Evolutionary conservation across 148 eudicot species (phyloP).

Genomic region (Rhododendron mucronatum): DNA sequence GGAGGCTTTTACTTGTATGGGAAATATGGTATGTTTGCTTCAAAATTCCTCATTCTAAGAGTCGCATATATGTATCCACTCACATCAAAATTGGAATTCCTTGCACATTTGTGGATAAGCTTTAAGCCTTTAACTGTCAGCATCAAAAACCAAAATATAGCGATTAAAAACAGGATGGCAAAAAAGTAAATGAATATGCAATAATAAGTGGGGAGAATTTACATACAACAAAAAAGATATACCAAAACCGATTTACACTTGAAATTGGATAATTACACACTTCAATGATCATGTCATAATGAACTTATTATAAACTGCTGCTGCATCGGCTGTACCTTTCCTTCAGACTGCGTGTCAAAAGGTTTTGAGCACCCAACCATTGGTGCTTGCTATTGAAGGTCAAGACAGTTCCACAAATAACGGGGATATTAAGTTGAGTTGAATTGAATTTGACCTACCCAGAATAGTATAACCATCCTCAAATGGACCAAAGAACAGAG

Average conservation of each 20-base stretch:
- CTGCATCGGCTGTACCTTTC: neutral
- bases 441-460: neutral
- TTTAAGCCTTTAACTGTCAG: neutral
- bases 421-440: neutral
- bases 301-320: neutral
- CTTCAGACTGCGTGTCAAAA: neutral
- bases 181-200: neutral
- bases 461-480: neutral
- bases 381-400: neutral
- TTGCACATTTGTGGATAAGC: neutral
- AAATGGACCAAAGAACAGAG: conserved; percentile 21
- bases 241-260: neutral
- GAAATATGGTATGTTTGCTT: neutral
- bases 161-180: neutral
- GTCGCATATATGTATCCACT: neutral
- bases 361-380: neutral
- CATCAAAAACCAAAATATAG: neutral
- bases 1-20: neutral
- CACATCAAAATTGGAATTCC: neutral
- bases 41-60: neutral
- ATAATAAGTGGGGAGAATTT: neutral
- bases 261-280: neutral
- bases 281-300: neutral
- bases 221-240: neutral
- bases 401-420: neutral